Conservation (phyloP, 345 rosid species). For the Corymbia maculata region DNA sequence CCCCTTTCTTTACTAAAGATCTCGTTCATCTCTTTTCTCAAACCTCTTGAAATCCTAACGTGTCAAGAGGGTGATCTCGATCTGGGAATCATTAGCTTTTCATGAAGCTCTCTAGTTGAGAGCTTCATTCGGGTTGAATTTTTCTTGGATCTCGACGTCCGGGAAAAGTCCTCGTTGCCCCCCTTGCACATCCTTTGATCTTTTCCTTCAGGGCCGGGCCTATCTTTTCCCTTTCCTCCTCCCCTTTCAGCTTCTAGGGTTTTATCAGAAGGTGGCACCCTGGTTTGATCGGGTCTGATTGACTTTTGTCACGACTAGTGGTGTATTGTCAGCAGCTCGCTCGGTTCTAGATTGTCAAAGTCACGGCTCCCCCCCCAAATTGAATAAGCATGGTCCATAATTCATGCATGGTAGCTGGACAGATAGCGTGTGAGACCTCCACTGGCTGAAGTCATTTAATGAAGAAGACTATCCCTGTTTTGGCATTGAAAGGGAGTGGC, state of each 20-base stretch:
- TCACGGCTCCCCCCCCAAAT: background rate
- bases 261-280: background rate
- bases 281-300: background rate
- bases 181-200: background rate
- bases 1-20: no score
- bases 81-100: background rate
- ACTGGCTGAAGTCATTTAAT: background rate
- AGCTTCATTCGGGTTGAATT: background rate
- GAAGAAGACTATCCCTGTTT: background rate
- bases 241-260: background rate
- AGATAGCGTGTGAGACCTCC: background rate
- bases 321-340: background rate
- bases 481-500: background rate
- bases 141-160: background rate
- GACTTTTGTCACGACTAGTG: background rate
- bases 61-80: background rate
- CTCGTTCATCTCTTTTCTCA: background rate
- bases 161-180: background rate
- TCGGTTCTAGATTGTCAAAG: background rate
- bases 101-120: background rate
- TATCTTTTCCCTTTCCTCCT: background rate
- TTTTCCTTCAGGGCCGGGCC: background rate
- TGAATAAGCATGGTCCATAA: background rate
- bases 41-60: background rate
- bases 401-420: background rate